Evolutionary conservation across 345 rosid genomes (phyloP), one percentile per base, ranked within the genome.

Genomic region (Murraya koenigii): DNA sequence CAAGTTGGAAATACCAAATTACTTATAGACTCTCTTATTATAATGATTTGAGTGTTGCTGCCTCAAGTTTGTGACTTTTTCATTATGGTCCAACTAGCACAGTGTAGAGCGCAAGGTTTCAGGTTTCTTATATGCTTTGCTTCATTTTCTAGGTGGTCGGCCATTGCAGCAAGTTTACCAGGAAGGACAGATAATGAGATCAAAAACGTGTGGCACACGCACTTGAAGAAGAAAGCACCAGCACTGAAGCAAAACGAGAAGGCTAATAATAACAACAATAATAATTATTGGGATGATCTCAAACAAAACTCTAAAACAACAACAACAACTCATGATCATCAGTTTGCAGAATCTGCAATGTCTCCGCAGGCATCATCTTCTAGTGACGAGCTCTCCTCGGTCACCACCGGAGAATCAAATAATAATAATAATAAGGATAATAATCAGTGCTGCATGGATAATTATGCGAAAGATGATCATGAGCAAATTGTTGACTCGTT

Each of bases 111-210:
- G 49, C 11, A 41, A 44, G 15, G 9, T 58, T 59, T 59, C 59
- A 26, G 39, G 44, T 28, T 74, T 47, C 69, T 66, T 41, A 52
- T 52, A 38, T 19, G 60, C 47, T 25, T 36, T 41, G 22, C 4
- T 73, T 72, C 35, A 7, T 25, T 63, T 62, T 81, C 7, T 85
- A 94, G 97, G 72, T 94, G 98, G 98, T 93, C 98, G 6, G 90
- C 91, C 41, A 94, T 94, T 54, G 98, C 98, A 22, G 89, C 93
- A 60, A 89, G 70, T 72, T 66, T 94, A 22, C 95, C 97, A 1
- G 98, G 98, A 72, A 90, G 98, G 44, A 94, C 98, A 0, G 98
- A 94, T 74, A 94, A 94, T 41, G 98, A 94, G 81, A 93, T 94
- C 4, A 94, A 94, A 75, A 94, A 94, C 80, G 92, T 94, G 7